phyloP scores from a whole-genome alignment of 768 basidiomycete genomes.

The Clathrus columnatus region DNA sequence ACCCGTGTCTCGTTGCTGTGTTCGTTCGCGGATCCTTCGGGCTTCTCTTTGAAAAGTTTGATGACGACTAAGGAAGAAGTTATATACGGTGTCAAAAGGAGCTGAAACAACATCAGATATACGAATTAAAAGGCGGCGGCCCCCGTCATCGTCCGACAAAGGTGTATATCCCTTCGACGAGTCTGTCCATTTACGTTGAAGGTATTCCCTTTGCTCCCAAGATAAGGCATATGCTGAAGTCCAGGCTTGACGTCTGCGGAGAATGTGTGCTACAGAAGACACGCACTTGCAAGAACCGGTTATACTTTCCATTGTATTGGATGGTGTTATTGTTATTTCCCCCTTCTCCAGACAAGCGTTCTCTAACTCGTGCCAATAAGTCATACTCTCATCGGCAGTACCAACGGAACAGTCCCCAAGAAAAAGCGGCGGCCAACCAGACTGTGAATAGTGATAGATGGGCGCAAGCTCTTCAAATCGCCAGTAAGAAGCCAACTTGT shows the following conservation, averaged over 20 bases:
- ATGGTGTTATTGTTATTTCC: slow-evolving; percentile 17
- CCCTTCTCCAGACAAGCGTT: slow-evolving; percentile 35
- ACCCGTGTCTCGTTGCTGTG: slow-evolving; percentile 19
- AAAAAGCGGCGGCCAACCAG: slow-evolving; percentile 29
- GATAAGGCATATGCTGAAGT: slow-evolving; percentile 50
- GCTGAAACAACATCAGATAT: slow-evolving; percentile 49
- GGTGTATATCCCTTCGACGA: slow-evolving; percentile 33
- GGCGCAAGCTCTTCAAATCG: slow-evolving; percentile 47
- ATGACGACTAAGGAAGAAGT: slow-evolving; percentile 35
- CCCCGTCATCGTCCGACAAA: slow-evolving; percentile 37
- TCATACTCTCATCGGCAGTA: slow-evolving; percentile 30
- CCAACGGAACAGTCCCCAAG: slow-evolving; percentile 41
- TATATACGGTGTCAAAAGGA: slow-evolving; percentile 38
- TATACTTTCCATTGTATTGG: slow-evolving; percentile 14
- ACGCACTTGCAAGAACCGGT: slow-evolving; percentile 21
- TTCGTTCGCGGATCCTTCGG: slow-evolving; percentile 19
- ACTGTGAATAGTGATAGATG: slow-evolving; percentile 53
- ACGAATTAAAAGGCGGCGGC: slow-evolving; percentile 31
- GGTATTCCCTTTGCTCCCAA: slow-evolving; percentile 59
- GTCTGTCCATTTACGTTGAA: slow-evolving; percentile 41
- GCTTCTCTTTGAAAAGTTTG: slow-evolving; percentile 26
- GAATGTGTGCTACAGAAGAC: slow-evolving; percentile 33
- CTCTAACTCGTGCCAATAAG: slow-evolving; percentile 53
- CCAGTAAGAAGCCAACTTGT: slow-evolving; percentile 58
- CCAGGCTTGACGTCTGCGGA: slow-evolving; percentile 59